phyloP scores from a whole-genome alignment of 108 stramenopile genomes.

The Bacterosira constricta region DNA sequence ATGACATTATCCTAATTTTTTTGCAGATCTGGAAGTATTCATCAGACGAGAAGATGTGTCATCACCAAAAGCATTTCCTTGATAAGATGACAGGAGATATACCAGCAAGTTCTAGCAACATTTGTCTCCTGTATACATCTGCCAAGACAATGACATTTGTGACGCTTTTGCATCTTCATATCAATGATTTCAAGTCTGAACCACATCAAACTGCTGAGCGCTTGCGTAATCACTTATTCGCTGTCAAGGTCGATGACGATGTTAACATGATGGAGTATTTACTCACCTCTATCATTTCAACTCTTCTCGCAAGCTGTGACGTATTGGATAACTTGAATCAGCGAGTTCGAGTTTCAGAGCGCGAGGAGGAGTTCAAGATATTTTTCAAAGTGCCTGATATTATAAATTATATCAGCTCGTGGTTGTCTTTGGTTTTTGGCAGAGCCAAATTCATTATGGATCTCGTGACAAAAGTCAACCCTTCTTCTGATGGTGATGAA shows the following conservation, averaged over 20 bases:
- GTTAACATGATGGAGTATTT: slow-evolving; percentile 28
- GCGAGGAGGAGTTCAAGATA: slow-evolving; percentile 6
- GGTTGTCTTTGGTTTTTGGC: slow-evolving; percentile 26
- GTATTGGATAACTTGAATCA: slow-evolving; percentile 14
- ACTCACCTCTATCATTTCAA: slow-evolving; percentile 25
- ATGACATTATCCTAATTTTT: neutral
- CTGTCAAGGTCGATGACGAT: slow-evolving; percentile 30
- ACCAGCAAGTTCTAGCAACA: slow-evolving; percentile 17
- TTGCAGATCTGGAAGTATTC: slow-evolving; percentile 26
- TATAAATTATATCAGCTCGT: slow-evolving; percentile 20
- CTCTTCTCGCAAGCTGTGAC: slow-evolving; percentile 25
- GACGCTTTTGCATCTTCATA: slow-evolving; percentile 26
- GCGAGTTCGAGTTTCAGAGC: neutral
- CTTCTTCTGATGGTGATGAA: neutral
- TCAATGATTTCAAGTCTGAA: neutral
- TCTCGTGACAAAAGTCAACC: neutral
- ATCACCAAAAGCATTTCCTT: slow-evolving; percentile 19
- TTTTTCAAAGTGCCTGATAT: slow-evolving; percentile 17
- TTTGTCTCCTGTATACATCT: slow-evolving; percentile 24
- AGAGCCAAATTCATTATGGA: slow-evolving; percentile 15
- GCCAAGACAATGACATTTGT: slow-evolving; percentile 29
- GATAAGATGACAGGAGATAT: slow-evolving; percentile 14
- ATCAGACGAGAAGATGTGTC: slow-evolving; percentile 19
- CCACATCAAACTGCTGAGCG: slow-evolving; percentile 9
- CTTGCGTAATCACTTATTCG: slow-evolving; percentile 13